phyloP scores from a whole-genome alignment of 2,329 filamentous ascomycete species.

The Elsinoe australis region DNA sequence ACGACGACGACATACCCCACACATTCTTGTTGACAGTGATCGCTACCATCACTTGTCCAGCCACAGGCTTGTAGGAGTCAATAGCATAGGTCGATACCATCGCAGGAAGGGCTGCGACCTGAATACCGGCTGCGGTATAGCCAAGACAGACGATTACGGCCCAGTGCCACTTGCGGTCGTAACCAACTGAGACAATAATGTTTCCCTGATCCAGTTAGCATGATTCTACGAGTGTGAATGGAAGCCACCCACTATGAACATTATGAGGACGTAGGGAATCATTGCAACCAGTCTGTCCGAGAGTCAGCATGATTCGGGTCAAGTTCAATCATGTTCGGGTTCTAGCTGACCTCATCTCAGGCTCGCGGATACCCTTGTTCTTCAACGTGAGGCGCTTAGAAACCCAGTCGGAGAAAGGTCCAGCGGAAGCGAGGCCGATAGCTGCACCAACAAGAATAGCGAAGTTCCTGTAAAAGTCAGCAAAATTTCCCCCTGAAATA shows the following conservation, averaged over 20 bases:
- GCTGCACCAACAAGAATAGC: constrained; percentile 48
- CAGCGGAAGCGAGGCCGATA: constrained; percentile 49
- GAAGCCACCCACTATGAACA: too few species aligned
- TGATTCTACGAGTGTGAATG: too few species aligned
- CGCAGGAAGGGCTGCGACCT: constrained; percentile 53
- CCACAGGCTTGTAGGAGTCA: constrained; percentile 57
- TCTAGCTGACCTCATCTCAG: constrained; percentile 20
- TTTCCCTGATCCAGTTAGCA: constrained; percentile 51
- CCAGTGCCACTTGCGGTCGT: constrained; percentile 42
- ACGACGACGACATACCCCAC: constrained; percentile 52
- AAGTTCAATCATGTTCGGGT: too few species aligned
- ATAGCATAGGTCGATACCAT: constrained; percentile 54
- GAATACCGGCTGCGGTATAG: constrained; percentile 50
- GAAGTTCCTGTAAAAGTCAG: too few species aligned
- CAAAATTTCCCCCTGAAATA: too few species aligned
- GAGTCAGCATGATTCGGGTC: background rate
- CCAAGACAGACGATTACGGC: constrained; percentile 51
- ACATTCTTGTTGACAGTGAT: constrained; percentile 59
- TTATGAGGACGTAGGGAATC: constrained; percentile 51
- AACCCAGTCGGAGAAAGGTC: constrained; percentile 52
- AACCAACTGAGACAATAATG: constrained; percentile 43
- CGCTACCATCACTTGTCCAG: constrained; percentile 52
- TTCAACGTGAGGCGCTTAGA: constrained; percentile 44
- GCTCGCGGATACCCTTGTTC: constrained; percentile 49
- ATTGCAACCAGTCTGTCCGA: constrained; percentile 27